These are phyloP conservation scores for Sclerospora graminicola DNA, from an alignment of 352 stramenopile species.

Conservation along the genomic window DNA sequence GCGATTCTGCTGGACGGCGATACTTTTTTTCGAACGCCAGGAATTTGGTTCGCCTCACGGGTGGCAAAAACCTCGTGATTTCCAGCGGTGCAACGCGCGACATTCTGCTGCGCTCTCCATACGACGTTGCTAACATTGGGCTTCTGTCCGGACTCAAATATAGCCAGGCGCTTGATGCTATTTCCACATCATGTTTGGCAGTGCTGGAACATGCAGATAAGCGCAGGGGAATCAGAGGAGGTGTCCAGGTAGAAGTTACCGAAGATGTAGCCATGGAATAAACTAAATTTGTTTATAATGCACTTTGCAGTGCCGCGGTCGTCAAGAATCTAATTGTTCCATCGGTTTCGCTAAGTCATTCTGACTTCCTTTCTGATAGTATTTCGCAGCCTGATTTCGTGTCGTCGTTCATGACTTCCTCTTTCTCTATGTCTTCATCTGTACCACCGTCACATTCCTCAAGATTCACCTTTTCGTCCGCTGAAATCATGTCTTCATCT, in stretches of 20 bases:
- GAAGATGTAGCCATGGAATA: slow-evolving; percentile 40
- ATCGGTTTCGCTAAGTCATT: slow-evolving; percentile 15
- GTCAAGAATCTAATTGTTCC: slow-evolving; percentile 13
- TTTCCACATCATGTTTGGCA: slow-evolving; percentile 39
- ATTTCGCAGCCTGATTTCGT: slow-evolving; percentile 5
- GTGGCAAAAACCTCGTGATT: slow-evolving; percentile 58
- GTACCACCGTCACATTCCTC: slow-evolving; percentile 12
- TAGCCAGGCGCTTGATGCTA: slow-evolving; percentile 50
- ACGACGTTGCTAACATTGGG: slow-evolving; percentile 74
- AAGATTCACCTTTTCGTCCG: slow-evolving; percentile 20
- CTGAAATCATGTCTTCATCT: slow-evolving; percentile 34
- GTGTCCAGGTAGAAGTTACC: slow-evolving; percentile 28
- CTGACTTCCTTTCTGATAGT: slow-evolving; percentile 7
- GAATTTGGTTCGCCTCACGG: slow-evolving; percentile 63
- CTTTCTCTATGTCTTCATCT: slow-evolving; percentile 16
- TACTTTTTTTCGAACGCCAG: slow-evolving; percentile 85
- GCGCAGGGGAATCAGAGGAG: slow-evolving; percentile 37
- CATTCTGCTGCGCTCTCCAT: slow-evolving; percentile 67
- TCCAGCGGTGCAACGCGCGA: slow-evolving; percentile 64
- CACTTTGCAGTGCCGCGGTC: too few relatives aligned
- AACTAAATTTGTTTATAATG: slow-evolving; percentile 5
- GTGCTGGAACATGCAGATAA: slow-evolving; percentile 53
- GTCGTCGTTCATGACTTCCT: slow-evolving; percentile 7
- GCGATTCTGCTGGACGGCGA: slow-evolving; percentile 58
- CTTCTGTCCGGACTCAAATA: slow-evolving; percentile 67